Base-by-base conservation (phyloP, 768 basidiomycete genomes). In the Lactarius sp. region DNA sequence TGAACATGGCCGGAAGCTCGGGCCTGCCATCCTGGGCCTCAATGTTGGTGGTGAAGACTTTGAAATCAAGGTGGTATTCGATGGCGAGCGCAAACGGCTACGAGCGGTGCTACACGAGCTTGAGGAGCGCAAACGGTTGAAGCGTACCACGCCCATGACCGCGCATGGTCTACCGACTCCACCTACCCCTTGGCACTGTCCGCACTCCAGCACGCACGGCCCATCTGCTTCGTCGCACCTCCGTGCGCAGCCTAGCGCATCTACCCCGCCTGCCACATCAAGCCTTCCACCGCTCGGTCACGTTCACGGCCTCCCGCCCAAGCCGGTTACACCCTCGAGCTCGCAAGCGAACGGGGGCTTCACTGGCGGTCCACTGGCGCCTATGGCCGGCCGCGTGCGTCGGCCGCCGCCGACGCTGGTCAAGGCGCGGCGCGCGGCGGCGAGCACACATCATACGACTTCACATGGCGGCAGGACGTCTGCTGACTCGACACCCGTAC, bases 31-130 rank as follows among this genome's bases (percentile, higher is more conserved):
- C 1, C 73, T 78, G 52, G 71, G 71, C 36, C 52, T 72, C 22
- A 60, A 66, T 42, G 68, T 65, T 18, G 68, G 69, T 0, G 71
- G 71, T 27, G 76, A 73, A n/a, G 84, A 81, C 20, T 84, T 86
- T 63, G 83, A 85, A 70, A 81, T 95, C 70, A 79, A 80, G 36
- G 90, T 90, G 6, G 88, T 90, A 13, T 79, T 94, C 56, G 96
- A 98, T 72, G 85, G 84, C 0, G 87, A 93, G 64, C 86, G 88
- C 4, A 72, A 77, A 64, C 80, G 81, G 66, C 72, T 87, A 66
- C 83, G 81, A 61, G 85, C 85, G 8, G 84, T 90, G 22, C 74
- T 88, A 72, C 83, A 82, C 69, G 87, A 86, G 73, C 70, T 86
- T 66, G 84, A 88, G 18, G 77, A 77, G 37, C 73, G 75, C 36